Evolutionary conservation across 441 rosid genomes (phyloP).

Genomic region (Euphorbia corollata): DNA sequence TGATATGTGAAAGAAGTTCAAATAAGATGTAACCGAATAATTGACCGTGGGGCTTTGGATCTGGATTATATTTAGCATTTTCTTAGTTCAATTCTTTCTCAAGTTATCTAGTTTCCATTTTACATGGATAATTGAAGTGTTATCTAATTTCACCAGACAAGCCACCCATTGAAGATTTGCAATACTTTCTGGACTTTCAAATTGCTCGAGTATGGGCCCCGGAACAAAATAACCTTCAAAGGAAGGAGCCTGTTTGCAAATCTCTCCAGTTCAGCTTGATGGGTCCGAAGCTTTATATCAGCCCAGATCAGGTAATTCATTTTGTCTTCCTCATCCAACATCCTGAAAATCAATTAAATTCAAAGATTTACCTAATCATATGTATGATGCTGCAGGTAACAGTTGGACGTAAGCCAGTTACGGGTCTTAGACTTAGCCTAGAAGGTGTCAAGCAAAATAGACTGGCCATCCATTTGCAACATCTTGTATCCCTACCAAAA

Average conservation of each 20-base stretch:
- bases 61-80: background rate
- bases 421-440: slow-evolving; percentile 48
- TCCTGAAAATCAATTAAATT: slow-evolving; percentile 3
- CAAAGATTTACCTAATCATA: too few species aligned
- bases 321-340: background rate
- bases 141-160: slow-evolving; percentile 36
- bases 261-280: slow-evolving; percentile 70
- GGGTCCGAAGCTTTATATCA: slow-evolving; percentile 67
- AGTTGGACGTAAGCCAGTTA: slow-evolving; percentile 66
- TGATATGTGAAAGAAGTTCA: background rate
- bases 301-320: slow-evolving; percentile 56
- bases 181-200: slow-evolving; percentile 61
- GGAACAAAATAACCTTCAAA: slow-evolving; percentile 44
- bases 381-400: slow-evolving; percentile 38
- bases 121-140: slow-evolving; percentile 9
- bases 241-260: slow-evolving; percentile 72
- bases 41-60: background rate
- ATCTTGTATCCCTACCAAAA: slow-evolving; percentile 61
- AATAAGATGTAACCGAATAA: background rate
- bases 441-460: slow-evolving; percentile 60
- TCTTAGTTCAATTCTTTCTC: background rate
- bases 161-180: slow-evolving; percentile 61
- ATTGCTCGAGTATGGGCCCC: slow-evolving; percentile 64
- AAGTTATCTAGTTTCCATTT: background rate
- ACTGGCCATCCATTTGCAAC: slow-evolving; percentile 50